Evolutionary conservation across 768 basidiomycete species (phyloP).

Genomic region (Tylopilus sp.): DNA sequence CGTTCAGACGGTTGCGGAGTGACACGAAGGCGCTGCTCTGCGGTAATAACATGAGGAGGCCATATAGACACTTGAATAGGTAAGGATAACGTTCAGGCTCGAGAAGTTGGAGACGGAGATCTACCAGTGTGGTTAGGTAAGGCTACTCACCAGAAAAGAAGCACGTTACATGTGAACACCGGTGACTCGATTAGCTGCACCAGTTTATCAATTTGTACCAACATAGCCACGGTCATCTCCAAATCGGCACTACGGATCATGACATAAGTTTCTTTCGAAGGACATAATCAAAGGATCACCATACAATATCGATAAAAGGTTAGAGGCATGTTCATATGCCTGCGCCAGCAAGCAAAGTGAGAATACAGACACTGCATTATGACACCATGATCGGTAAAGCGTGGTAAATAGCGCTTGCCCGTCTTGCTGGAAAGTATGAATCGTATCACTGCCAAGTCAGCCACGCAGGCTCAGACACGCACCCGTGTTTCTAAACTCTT

Average conservation of each 20-base stretch:
- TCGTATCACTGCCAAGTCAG: conserved; percentile 1
- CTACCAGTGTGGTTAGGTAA: conserved; percentile 34
- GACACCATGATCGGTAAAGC: conserved; percentile 96
- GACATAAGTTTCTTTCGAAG: neutral
- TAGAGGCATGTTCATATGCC: conserved; percentile 98
- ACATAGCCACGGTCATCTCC: conserved; percentile 90
- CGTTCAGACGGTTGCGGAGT: conserved; percentile 87
- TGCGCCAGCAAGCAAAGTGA: conserved; percentile 95
- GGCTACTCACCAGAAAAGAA: neutral
- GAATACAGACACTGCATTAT: conserved; percentile 95
- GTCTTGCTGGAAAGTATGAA: conserved; percentile 60
- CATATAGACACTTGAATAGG: conserved; percentile 96
- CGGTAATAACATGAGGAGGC: conserved; percentile 92
- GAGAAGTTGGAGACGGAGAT: conserved; percentile 86
- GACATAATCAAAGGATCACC: conserved; percentile 18
- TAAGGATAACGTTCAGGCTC: conserved; percentile 97
- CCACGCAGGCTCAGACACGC: conserved; percentile 21
- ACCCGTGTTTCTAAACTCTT: conserved; percentile 94
- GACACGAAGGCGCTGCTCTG: conserved; percentile 97
- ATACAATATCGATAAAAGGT: conserved; percentile 92
- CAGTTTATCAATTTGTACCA: conserved; percentile 96
- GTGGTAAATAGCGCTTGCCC: conserved; percentile 94
- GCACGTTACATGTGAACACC: conserved; percentile 86
- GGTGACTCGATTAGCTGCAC: conserved; percentile 98
- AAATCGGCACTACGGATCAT: conserved; percentile 72